Base-by-base conservation (phyloP, 306 rosid genomes). In the Trifolium pratense region DNA sequence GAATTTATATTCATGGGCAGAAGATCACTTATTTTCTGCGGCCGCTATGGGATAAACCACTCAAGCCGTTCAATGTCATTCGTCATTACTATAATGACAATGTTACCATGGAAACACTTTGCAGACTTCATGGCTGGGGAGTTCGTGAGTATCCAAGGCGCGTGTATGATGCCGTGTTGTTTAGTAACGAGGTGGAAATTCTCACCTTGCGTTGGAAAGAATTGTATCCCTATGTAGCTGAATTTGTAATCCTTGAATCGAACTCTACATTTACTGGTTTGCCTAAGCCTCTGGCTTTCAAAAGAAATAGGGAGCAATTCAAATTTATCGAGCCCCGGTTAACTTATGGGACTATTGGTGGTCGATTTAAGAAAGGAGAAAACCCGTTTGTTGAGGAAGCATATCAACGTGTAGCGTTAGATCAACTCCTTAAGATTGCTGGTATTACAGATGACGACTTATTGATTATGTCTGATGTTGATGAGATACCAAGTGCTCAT, bases 331-430 rank as follows among this genome's bases (percentile, higher is more conserved):
- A 89, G 81, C 86, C 96, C 0, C 85, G 97, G 66, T 74, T 93
- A 81, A 84, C 91, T 3, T 93, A 93, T 55, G 98, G 96, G 34
- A 86, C 75, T 6, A 83, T 91, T 46, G 94, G 91, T 75, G 93
- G 98, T 29, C 87, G 90, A 71, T 89, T 88, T 73, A 86, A 77
- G 92, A 91, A 56, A 73, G 92, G 92, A 25, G 97, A 91, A 83
- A 93, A 91, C 71, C 98, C 98, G 11, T 93, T 93, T 80, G 79
- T 93, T 20, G 96, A 93, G 82, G 98, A 93, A 84, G 98, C 97
- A 1, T 91, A 82, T 80, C 98, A 93, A 73, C 88, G 98, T 9
- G 91, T 91, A 23, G 94, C 94, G n/a, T 68, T 93, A 78, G 98
- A 93, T 58, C 89, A 88, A 61, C 96, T 93, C 65, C 98, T 93